Evolutionary conservation across 805 yeast species (phyloP).

Genomic region (Ogataea degrootiae): DNA sequence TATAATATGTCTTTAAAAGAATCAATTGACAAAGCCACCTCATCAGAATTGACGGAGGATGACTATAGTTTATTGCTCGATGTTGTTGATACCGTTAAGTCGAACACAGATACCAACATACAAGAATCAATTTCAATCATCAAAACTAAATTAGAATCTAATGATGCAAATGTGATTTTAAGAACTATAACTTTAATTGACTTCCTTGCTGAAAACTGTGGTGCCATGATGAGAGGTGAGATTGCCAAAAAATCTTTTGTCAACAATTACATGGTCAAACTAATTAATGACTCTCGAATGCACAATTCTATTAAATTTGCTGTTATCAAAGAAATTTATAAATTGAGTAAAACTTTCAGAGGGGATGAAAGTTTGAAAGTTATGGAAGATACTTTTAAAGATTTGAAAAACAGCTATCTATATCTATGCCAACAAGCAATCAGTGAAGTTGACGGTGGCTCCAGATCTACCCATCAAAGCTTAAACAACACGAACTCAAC

Average conservation of each 20-base stretch:
- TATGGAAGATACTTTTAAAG: slow-evolving; percentile 56
- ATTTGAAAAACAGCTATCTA: slow-evolving; percentile 41
- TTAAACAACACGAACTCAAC: background rate
- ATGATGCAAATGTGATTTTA: slow-evolving; percentile 63
- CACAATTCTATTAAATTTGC: slow-evolving; percentile 66
- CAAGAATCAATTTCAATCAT: slow-evolving; percentile 42
- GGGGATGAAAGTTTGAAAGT: slow-evolving; percentile 73
- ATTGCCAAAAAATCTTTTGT: slow-evolving; percentile 57
- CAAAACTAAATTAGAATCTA: slow-evolving; percentile 41
- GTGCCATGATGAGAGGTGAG: slow-evolving; percentile 59
- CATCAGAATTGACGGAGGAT: slow-evolving; percentile 55
- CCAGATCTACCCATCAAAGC: background rate
- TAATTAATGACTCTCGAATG: slow-evolving; percentile 49
- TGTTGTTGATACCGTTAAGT: slow-evolving; percentile 61
- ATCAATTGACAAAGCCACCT: slow-evolving; percentile 50
- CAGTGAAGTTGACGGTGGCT: slow-evolving; percentile 24
- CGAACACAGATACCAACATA: slow-evolving; percentile 55
- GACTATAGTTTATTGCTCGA: slow-evolving; percentile 63
- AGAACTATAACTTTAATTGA: slow-evolving; percentile 51
- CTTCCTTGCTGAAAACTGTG: slow-evolving; percentile 73
- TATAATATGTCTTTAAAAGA: slow-evolving; percentile 13
- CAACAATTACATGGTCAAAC: slow-evolving; percentile 35
- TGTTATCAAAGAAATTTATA: slow-evolving; percentile 62
- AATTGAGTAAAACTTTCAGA: slow-evolving; percentile 59
- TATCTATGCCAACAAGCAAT: slow-evolving; percentile 28